Conservation (phyloP, 345 rosid genomes). For the Populus simonii region DNA sequence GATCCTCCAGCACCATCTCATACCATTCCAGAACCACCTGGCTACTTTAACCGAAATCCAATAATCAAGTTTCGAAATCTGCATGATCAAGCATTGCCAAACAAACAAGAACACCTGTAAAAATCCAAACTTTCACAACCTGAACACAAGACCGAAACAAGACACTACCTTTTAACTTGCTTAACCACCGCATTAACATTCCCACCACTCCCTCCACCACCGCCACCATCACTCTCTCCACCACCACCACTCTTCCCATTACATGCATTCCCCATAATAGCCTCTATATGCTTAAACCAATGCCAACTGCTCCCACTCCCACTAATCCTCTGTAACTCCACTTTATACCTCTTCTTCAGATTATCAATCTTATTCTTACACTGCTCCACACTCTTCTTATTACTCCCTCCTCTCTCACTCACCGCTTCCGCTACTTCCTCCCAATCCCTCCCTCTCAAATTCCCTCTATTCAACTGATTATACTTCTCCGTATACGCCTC, state of each 20-base stretch:
- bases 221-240: conserved; percentile 13
- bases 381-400: conserved; percentile 62
- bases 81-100: background rate
- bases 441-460: conserved; percentile 89
- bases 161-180: conserved; percentile 24
- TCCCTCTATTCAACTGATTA: conserved; percentile 74
- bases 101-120: background rate
- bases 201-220: conserved; percentile 13
- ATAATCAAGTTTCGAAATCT: background rate
- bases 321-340: conserved; percentile 72
- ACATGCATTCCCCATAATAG: conserved; percentile 34
- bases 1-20: background rate
- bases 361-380: conserved; percentile 94
- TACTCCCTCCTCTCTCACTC: conserved; percentile 54
- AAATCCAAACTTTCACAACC: background rate
- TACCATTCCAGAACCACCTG: background rate
- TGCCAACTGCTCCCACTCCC: conserved; percentile 80
- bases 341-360: conserved; percentile 82
- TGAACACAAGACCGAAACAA: background rate
- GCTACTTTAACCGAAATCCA: background rate
- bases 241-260: conserved; percentile 5
- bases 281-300: conserved; percentile 87
- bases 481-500: conserved; percentile 83
- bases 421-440: conserved; percentile 86
- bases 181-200: conserved; percentile 1